Base-by-base conservation (phyloP, 352 stramenopile species). In the Globisporangium perplexum region DNA sequence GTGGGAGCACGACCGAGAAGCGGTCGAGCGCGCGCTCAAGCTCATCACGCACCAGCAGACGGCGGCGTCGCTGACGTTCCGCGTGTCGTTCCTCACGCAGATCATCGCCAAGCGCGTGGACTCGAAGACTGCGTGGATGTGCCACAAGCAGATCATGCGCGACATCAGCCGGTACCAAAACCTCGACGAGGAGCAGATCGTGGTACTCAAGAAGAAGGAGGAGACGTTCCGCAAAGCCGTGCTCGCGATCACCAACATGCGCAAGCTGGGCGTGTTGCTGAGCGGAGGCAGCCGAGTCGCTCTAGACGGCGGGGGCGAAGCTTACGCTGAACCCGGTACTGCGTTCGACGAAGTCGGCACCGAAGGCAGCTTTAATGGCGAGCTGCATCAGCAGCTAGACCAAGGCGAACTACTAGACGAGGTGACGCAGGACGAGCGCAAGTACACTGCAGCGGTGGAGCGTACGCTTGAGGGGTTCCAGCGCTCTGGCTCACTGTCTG, bases 111-210 rank as follows among this genome's bases (percentile, higher is more conserved):
- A 81, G 17, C 70, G 74, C 26, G 78, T 89, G 22, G 81, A 91
- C 56, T 68, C 78, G 12, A 88, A 89, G 66, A 91, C 78, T 2
- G 81, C 81, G 55, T 91, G 81, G 81, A 67, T 88, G 48, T 88
- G 78, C 53, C 76, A 90, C 65, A 74, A 71, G 0, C 78, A 88
- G 68, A 89, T 88, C 61, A 82, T 88, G 71, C 78, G 78, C 43
- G 78, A 90, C 36, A 81, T 88, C 45, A 69, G 72, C n/a, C 66
- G 73, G 26, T 88, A 81, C 48, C 75, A 86, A 36, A 62, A 91
- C 47, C 57, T 91, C 36, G 74, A 85, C 48, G 76, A 82, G 17
- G 69, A 74, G 4, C 65, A 86, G 67, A 83, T 91, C 57, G 73
- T 72, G 4, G 72, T 72, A 22, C 59, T 91, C 42, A 70, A 82